Evolutionary conservation across 306 rosid species (phyloP), one percentile per base, ranked within the genome.

Genomic region (Cicer yamashitae): DNA sequence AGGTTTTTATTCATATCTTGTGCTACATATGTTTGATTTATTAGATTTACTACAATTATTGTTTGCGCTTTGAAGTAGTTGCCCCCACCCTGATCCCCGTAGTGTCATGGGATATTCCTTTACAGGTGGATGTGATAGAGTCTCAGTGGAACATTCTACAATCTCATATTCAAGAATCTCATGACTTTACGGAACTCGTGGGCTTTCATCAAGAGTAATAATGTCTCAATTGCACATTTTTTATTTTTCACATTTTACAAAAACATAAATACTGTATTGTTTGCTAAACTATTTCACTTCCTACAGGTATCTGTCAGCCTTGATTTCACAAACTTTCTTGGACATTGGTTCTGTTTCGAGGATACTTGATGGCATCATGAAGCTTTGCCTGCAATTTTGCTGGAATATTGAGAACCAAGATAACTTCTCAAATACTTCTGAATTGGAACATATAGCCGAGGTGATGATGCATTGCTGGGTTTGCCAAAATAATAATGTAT

Each of bases 321-420:
- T 94, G 76, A 94, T 94, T 82, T 94, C 99, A 45, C 98, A 92
- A 68, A 88, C 98, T 71, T 94, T 94, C 88, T 78, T 94, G 88
- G 99, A 92, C 87, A 90, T 94, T 79, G 98, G 99, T 60, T 94
- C 99, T 45, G 94, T 92, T 77, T 94, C 98, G 7, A 92, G 99
- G 91, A 94, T 94, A 83, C 85, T 94, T 78, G 97, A 94, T 79
- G 79, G 98, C 67, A 92, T 92, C 83, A 92, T 94, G 96, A 94
- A 90, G 84, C 98, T 92, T 79, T 94, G 99, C 84, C 89, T 94
- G 79, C 96, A 88, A 67, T 90, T 92, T 84, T 94, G 97, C 86
- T 89, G 96, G 96, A 90, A 82, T 84, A 83, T 92, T 75, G 96
- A 94, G 82, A 94, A 89, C 85, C 97, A 90, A 85, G 94, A 91